These are phyloP conservation scores for Logfia minima DNA, from an alignment of 129 eudicot genomes.

Conservation along the genomic window DNA sequence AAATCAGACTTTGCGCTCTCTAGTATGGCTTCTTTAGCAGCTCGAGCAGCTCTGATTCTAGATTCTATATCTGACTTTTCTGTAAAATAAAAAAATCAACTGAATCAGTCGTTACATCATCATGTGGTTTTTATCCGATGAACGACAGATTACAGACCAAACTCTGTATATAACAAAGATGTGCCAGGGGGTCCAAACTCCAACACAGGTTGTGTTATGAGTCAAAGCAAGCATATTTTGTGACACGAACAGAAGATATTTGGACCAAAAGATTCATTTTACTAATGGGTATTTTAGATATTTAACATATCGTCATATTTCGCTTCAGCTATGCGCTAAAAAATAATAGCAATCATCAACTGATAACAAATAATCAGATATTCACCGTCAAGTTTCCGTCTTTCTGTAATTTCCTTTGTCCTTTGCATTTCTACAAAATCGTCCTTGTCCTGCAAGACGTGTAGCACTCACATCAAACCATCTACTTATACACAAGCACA, in stretches of 20 bases:
- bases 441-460: conserved; percentile 27
- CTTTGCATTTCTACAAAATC: conserved; percentile 20
- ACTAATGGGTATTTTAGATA: conserved; percentile 12
- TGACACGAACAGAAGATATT: background rate
- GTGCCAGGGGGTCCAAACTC: background rate
- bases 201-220: background rate
- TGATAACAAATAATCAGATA: background rate
- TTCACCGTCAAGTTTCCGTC: conserved; percentile 37
- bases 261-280: background rate
- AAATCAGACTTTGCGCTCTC: conserved; percentile 39
- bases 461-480: conserved; percentile 7
- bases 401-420: conserved; percentile 24
- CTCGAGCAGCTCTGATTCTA: conserved; percentile 39
- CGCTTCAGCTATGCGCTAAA: background rate
- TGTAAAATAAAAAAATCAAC: conserved; percentile 2
- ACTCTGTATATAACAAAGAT: background rate
- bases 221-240: background rate
- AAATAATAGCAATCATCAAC: background rate
- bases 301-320: background rate
- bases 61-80: conserved; percentile 40
- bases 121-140: background rate
- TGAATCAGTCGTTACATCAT: background rate
- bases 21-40: conserved; percentile 40
- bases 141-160: background rate
- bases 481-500: conserved; percentile 5